phyloP scores from a whole-genome alignment of 2,329 filamentous ascomycete species.

The Thermochaetoides dissita region DNA sequence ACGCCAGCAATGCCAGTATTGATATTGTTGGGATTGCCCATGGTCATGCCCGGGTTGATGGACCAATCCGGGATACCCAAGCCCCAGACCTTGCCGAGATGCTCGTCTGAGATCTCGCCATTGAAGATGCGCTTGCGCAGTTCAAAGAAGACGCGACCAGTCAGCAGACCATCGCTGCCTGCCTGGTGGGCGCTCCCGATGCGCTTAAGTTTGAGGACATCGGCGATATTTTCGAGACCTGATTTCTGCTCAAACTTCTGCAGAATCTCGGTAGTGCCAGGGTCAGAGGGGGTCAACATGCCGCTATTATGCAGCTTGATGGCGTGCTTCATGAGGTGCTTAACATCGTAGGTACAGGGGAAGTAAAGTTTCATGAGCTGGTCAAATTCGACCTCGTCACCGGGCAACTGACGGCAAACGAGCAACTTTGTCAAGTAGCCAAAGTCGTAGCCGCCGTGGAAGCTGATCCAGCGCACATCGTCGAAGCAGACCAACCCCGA shows the following conservation, averaged over 20 bases:
- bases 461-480: constrained; percentile 89
- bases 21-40: constrained; percentile 7
- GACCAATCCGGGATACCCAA: constrained; percentile 59
- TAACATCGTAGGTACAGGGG: constrained; percentile 86
- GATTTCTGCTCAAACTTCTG: constrained; percentile 81
- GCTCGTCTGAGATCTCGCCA: constrained; percentile 65
- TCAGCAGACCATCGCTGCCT: constrained; percentile 84
- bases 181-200: constrained; percentile 82
- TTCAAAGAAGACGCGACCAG: constrained; percentile 88
- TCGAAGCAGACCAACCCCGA: constrained; percentile 82
- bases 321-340: constrained; percentile 89
- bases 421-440: constrained; percentile 93
- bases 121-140: constrained; percentile 81
- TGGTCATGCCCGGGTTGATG: constrained; percentile 16
- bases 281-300: constrained; percentile 49
- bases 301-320: constrained; percentile 52
- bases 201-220: constrained; percentile 80
- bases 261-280: constrained; percentile 57
- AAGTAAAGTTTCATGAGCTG: constrained; percentile 85
- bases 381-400: constrained; percentile 82
- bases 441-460: constrained; percentile 97
- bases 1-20: constrained; percentile 9
- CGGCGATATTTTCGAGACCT: constrained; percentile 83
- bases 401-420: constrained; percentile 66
- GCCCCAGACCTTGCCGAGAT: constrained; percentile 85